A percentile compares a stretch with the other conserved stretches of the same genome.
These are phyloP conservation scores for Pogostemon cablin DNA, from an alignment of 257 asterid species.

Conservation along the genomic window DNA sequence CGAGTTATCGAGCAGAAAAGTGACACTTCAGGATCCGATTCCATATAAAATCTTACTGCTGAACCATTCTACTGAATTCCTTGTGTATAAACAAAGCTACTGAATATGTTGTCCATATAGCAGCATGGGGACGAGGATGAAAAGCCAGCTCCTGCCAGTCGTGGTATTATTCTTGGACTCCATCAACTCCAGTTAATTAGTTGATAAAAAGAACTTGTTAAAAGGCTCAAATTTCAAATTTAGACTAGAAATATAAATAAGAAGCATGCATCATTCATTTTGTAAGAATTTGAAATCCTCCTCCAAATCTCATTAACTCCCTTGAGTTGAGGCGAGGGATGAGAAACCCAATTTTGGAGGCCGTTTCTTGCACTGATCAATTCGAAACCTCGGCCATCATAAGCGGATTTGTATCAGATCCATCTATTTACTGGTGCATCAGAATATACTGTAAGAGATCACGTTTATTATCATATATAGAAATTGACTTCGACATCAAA, in stretches of 20 bases:
- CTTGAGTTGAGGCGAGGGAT: background rate
- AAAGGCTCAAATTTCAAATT: background rate
- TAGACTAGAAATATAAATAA: background rate
- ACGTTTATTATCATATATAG: background rate
- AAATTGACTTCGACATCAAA: slow-evolving; percentile 21
- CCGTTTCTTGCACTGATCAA: slow-evolving; percentile 43
- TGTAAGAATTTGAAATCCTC: background rate
- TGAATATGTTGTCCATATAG: too few relatives aligned
- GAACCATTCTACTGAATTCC: too few relatives aligned
- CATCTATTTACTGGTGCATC: slow-evolving; percentile 51
- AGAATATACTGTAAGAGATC: slow-evolving; percentile 24
- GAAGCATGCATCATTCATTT: slow-evolving; percentile 1
- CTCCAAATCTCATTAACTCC: background rate
- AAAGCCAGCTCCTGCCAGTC: too few relatives aligned
- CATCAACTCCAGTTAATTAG: too few relatives aligned
- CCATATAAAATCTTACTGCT: too few relatives aligned
- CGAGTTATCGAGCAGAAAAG: too few relatives aligned
- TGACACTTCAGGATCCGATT: too few relatives aligned
- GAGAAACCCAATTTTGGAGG: slow-evolving; percentile 26
- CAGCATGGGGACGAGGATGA: too few relatives aligned
- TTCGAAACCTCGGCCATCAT: slow-evolving; percentile 38
- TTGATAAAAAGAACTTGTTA: background rate
- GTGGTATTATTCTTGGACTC: too few relatives aligned
- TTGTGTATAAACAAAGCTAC: too few relatives aligned
- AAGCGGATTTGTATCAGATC: slow-evolving; percentile 41